phyloP scores from a whole-genome alignment of 2,329 filamentous ascomycete species.

The Trichoderma atroviride region DNA sequence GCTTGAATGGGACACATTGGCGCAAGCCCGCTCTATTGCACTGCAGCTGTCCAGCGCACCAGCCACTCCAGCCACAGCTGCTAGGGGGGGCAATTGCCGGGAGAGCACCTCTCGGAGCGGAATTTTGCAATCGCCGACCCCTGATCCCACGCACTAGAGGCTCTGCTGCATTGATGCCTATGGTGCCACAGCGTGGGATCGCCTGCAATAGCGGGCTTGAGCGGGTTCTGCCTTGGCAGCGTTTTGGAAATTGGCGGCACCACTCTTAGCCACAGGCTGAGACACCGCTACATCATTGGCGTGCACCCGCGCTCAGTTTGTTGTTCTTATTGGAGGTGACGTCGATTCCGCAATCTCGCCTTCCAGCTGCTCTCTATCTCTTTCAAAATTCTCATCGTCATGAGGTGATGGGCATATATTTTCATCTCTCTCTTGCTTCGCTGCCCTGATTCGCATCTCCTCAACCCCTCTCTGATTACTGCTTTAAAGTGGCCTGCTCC shows the following conservation, averaged over 20 bases:
- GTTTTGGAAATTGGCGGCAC: slow-evolving; percentile 8
- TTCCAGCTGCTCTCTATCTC: background rate
- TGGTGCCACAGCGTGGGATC: slow-evolving; percentile 10
- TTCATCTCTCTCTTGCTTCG: background rate
- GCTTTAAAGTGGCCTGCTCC: background rate
- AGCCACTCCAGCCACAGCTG: slow-evolving; percentile 16
- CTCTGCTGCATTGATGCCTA: slow-evolving; percentile 21
- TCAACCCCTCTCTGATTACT: background rate
- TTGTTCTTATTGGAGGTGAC: slow-evolving; percentile 22
- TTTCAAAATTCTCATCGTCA: slow-evolving; percentile 2
- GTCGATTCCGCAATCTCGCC: slow-evolving; percentile 21
- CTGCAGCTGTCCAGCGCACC: background rate
- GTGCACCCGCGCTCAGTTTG: slow-evolving; percentile 19
- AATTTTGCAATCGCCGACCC: slow-evolving; percentile 31
- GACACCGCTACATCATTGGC: slow-evolving; percentile 26
- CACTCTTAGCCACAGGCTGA: slow-evolving; percentile 25
- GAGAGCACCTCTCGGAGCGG: slow-evolving; percentile 29
- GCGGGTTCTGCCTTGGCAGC: slow-evolving; percentile 9
- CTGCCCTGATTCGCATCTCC: background rate
- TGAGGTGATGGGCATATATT: slow-evolving; percentile 14
- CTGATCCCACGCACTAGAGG: slow-evolving; percentile 11
- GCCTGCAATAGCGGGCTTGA: slow-evolving; percentile 6
- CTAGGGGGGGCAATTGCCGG: background rate
- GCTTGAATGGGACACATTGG: slow-evolving; percentile 27
- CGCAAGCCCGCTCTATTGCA: background rate